These are phyloP conservation scores for Cystobasidiaceae sp. DNA, from an alignment of 1,284 basidiomycete species.

Conservation along the genomic window DNA sequence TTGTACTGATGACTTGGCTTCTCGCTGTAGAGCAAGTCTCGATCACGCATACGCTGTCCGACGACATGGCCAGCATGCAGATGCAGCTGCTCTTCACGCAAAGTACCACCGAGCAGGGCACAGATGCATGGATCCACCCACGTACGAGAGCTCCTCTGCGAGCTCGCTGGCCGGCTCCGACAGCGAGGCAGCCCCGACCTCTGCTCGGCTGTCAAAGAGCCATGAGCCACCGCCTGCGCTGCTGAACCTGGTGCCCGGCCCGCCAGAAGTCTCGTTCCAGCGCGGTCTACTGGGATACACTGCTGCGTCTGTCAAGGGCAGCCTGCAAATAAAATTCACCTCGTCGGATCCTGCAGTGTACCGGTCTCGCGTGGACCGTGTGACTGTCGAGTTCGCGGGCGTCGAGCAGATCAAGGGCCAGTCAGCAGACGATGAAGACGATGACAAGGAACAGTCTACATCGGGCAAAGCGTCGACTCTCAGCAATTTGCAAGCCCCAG, in stretches of 20 bases:
- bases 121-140: slow-evolving; percentile 56
- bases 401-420: slow-evolving; percentile 20
- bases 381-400: slow-evolving; percentile 20
- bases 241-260: slow-evolving; percentile 23
- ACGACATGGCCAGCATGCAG: background rate
- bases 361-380: background rate
- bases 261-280: slow-evolving; percentile 22
- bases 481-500: background rate
- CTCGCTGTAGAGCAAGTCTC: no score
- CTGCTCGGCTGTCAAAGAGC: background rate
- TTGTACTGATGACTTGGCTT: no score
- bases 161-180: slow-evolving; percentile 52
- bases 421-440: no score
- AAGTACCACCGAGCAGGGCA: slow-evolving; percentile 69
- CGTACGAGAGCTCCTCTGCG: slow-evolving; percentile 53
- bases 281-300: slow-evolving; percentile 20
- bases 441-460: background rate
- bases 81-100: slow-evolving; percentile 55
- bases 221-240: slow-evolving; percentile 1
- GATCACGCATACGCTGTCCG: no score
- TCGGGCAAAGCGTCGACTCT: background rate
- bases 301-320: slow-evolving; percentile 2
- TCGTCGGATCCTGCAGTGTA: background rate
- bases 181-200: background rate
- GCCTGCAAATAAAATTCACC: slow-evolving; percentile 26